Percentiles rank a stretch among this genome's conserved stretches.
Conservation (phyloP, 768 basidiomycete species). For the Agrocybe pediades region DNA sequence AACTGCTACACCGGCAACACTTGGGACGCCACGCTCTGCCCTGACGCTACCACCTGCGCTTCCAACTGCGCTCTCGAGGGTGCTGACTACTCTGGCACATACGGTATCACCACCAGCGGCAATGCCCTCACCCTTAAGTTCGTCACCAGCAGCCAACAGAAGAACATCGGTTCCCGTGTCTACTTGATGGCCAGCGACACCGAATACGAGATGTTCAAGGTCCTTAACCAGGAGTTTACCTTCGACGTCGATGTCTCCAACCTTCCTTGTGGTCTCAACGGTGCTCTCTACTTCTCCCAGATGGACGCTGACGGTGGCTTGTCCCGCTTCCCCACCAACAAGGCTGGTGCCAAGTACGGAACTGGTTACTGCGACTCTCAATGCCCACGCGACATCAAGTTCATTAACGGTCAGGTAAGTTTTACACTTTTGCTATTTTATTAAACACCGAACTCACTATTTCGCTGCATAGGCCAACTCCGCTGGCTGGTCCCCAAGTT, state of each 20-base stretch:
- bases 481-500: conserved; percentile 37
- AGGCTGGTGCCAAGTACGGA: conserved; percentile 51
- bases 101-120: conserved; percentile 52
- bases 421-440: not conserved
- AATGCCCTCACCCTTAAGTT: conserved; percentile 50
- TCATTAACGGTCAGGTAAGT: conserved; percentile 55
- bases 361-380: conserved; percentile 45
- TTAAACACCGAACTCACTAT: not conserved
- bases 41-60: conserved; percentile 49
- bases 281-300: conserved; percentile 58
- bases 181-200: conserved; percentile 53
- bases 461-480: conserved; percentile 43
- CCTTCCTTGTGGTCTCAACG: conserved; percentile 61
- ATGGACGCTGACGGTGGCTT: conserved; percentile 59
- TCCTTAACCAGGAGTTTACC: conserved; percentile 60
- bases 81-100: conserved; percentile 51
- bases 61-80: conserved; percentile 43
- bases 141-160: conserved; percentile 37
- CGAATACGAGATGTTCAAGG: conserved; percentile 45
- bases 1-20: conserved; percentile 60
- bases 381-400: conserved; percentile 61
- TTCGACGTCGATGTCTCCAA: conserved; percentile 64
- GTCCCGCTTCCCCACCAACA: conserved; percentile 50
- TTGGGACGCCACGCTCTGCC: conserved; percentile 55
- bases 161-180: conserved; percentile 44